Conservation (phyloP, 2,329 filamentous ascomycete species). For the Cadophora sp. region DNA sequence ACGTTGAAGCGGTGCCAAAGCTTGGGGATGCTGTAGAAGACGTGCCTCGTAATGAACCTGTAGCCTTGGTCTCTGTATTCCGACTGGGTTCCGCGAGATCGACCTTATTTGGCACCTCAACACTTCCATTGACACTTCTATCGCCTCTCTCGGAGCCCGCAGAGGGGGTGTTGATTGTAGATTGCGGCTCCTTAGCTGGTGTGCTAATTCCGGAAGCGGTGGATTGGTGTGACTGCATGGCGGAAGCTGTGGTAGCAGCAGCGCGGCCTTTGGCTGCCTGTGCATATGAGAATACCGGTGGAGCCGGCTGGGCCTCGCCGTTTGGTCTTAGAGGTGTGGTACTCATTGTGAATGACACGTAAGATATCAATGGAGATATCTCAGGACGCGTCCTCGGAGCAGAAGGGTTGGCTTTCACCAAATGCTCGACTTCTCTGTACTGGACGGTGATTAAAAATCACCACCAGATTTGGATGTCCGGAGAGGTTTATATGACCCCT, state of each 20-base stretch:
- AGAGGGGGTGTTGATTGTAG: slow-evolving; percentile 38
- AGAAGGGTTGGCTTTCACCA: slow-evolving; percentile 25
- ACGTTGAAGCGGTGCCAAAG: slow-evolving; percentile 56
- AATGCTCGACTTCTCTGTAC: slow-evolving; percentile 26
- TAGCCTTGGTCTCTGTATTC: slow-evolving; percentile 34
- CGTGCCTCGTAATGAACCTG: slow-evolving; percentile 37
- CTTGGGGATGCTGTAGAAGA: slow-evolving; percentile 59
- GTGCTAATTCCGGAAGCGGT: slow-evolving; percentile 43
- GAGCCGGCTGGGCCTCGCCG: slow-evolving; percentile 43
- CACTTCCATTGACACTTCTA: slow-evolving; percentile 36
- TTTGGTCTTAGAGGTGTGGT: slow-evolving; percentile 45
- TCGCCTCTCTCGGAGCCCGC: slow-evolving; percentile 39
- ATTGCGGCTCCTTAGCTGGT: slow-evolving; percentile 40
- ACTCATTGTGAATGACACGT: slow-evolving; percentile 48
- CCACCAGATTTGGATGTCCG: slow-evolving; percentile 44
- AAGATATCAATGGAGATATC: slow-evolving; percentile 17
- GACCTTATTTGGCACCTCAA: slow-evolving; percentile 31
- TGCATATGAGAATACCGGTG: slow-evolving; percentile 85
- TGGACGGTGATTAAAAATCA: slow-evolving; percentile 37
- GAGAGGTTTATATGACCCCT: slow-evolving; percentile 48
- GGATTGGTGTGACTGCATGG: slow-evolving; percentile 40
- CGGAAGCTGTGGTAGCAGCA: slow-evolving; percentile 36
- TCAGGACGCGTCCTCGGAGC: slow-evolving; percentile 24
- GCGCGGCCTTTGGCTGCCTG: slow-evolving; percentile 86
- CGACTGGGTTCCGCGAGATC: slow-evolving; percentile 32